Percentiles rank a stretch among this genome's conserved stretches.
Evolutionary conservation across 1,139 yeast genomes (phyloP).

Genomic region (Meyerozyma athensensis): DNA sequence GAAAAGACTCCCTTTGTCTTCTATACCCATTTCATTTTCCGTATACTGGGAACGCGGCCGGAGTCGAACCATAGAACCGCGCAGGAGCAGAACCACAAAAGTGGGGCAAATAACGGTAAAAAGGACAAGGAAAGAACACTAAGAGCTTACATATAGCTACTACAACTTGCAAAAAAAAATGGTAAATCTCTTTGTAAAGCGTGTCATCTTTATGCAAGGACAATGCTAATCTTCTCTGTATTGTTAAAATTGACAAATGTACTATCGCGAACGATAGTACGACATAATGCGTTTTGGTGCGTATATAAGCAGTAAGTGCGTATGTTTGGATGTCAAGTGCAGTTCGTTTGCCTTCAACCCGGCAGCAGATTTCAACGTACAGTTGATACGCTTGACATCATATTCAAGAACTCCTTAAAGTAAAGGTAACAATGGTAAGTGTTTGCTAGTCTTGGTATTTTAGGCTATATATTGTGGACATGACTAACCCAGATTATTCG

Average conservation of each 20-base stretch:
- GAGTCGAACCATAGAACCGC: slow-evolving; percentile 1
- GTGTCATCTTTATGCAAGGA: slow-evolving; percentile 99
- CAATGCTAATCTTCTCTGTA: slow-evolving; percentile 99
- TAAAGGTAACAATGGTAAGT: not conserved
- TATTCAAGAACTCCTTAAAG: too few species aligned
- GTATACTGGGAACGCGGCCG: not conserved
- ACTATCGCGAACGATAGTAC: slow-evolving; percentile 46
- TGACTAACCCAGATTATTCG: slow-evolving; percentile 38
- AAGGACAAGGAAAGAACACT: too few species aligned
- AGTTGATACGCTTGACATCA: too few species aligned
- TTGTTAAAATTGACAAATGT: slow-evolving; percentile 66
- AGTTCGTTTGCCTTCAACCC: not conserved
- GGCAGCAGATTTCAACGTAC: too few species aligned
- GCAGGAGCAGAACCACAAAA: too few species aligned
- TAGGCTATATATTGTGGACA: not conserved
- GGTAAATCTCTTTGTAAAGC: slow-evolving; percentile 93
- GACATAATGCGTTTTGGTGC: slow-evolving; percentile 27
- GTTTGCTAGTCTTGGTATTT: not conserved
- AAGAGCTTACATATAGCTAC: too few species aligned
- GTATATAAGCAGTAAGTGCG: slow-evolving; percentile 3
- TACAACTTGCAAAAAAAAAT: slow-evolving; percentile 48
- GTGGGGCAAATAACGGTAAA: too few species aligned
- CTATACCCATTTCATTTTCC: not conserved
- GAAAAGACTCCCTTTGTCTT: not conserved
- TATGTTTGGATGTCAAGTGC: not conserved